phyloP scores from a whole-genome alignment of 1,284 basidiomycete genomes.

The Inonotus hispidus region DNA sequence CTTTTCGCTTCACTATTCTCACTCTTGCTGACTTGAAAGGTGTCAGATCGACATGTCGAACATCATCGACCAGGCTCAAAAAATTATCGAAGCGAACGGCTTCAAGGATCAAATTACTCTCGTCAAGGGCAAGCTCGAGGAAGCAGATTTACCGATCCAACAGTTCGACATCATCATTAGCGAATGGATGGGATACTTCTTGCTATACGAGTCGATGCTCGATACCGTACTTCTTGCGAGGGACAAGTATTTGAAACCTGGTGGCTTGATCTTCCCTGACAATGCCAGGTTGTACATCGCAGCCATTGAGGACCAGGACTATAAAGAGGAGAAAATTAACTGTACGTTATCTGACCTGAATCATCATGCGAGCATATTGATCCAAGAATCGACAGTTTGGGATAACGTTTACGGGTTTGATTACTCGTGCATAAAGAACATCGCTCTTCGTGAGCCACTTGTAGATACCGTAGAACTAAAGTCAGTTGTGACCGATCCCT shows the following conservation, averaged over 20 bases:
- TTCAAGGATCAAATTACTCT: constrained; percentile 93
- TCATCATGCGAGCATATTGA: neutral
- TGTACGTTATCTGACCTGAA: constrained; percentile 49
- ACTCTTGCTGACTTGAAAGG: neutral
- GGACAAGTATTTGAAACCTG: constrained; percentile 93
- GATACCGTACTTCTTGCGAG: constrained; percentile 96
- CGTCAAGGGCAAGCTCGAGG: constrained; percentile 98
- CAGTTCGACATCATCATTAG: constrained; percentile 99
- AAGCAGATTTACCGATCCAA: constrained; percentile 77
- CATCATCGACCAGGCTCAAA: constrained; percentile 98
- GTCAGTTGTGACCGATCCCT: constrained; percentile 88
- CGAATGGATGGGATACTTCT: constrained; percentile 97
- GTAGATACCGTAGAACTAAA: constrained; percentile 98
- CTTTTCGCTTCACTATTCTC: neutral
- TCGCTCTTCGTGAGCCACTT: constrained; percentile 92
- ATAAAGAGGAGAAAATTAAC: constrained; percentile 99
- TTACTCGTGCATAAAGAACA: constrained; percentile 99
- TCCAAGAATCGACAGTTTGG: constrained; percentile 71
- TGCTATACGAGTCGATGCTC: constrained; percentile 99
- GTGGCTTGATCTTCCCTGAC: constrained; percentile 95
- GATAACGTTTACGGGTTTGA: constrained; percentile 99
- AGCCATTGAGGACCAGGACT: constrained; percentile 98
- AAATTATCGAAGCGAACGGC: constrained; percentile 95
- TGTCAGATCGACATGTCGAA: constrained; percentile 99
- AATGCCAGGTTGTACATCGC: constrained; percentile 91